phyloP scores from a whole-genome alignment of 2,329 filamentous ascomycete species.

The Fusarium chaquense region DNA sequence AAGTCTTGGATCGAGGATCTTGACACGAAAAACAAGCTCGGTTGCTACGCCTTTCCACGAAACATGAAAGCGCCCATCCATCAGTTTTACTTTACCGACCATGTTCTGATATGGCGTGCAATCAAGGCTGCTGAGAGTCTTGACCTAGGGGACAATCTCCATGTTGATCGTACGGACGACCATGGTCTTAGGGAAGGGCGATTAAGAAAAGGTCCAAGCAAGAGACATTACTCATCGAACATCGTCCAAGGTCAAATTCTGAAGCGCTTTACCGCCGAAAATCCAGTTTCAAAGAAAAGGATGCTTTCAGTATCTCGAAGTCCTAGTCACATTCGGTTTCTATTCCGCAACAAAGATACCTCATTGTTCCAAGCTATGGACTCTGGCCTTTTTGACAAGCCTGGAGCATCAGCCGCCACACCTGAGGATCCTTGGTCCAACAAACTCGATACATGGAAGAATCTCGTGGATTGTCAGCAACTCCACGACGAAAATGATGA shows the following conservation, averaged over 20 bases:
- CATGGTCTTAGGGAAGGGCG: no score
- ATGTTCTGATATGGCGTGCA: background rate
- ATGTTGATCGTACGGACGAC: no score
- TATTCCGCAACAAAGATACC: background rate
- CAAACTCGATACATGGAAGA: background rate
- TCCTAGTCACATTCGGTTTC: background rate
- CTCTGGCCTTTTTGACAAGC: background rate
- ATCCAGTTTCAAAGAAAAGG: background rate
- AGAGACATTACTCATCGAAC: background rate
- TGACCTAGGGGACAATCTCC: background rate
- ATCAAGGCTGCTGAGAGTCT: background rate
- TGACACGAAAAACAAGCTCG: background rate
- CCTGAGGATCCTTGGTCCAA: background rate
- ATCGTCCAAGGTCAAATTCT: background rate
- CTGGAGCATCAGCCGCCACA: accelerated
- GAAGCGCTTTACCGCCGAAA: background rate
- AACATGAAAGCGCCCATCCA: background rate
- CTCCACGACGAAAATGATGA: slow-evolving; percentile 1
- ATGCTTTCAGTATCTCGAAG: slow-evolving; percentile 1
- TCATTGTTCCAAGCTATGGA: background rate
- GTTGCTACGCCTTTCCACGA: background rate
- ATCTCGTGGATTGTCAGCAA: background rate
- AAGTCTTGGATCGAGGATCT: background rate
- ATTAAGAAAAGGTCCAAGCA: no score
- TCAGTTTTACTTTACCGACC: background rate